phyloP scores from a whole-genome alignment of 257 asterid genomes.

The Solanum ossicruentum region DNA sequence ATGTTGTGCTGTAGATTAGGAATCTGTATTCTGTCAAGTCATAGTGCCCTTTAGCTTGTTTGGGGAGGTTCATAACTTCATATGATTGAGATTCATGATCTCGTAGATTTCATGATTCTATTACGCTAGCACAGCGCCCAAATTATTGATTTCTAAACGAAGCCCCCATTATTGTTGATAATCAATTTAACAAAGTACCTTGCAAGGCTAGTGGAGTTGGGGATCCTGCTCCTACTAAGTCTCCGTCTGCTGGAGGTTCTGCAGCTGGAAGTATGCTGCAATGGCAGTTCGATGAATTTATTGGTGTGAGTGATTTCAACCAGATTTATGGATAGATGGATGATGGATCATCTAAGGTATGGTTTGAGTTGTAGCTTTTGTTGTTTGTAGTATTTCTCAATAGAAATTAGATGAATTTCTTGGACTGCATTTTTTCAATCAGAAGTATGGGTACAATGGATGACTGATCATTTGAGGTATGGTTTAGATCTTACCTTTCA shows the following conservation, averaged over 20 bases:
- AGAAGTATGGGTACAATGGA: not conserved
- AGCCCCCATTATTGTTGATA: conserved; percentile 13
- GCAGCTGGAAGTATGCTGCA: conserved; percentile 41
- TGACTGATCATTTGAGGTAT: not conserved
- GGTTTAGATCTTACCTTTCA: not conserved
- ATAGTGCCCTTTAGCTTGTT: too few species aligned
- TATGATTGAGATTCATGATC: too few species aligned
- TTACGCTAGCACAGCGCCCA: too few species aligned
- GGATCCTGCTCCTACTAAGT: conserved; percentile 21
- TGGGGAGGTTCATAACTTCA: too few species aligned
- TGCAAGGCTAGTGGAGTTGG: conserved; percentile 16
- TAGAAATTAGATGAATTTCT: not conserved
- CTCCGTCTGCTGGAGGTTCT: conserved; percentile 45
- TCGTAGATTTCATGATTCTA: too few species aligned
- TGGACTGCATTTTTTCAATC: not conserved
- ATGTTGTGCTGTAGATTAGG: too few species aligned
- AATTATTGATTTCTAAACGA: conserved; percentile 1
- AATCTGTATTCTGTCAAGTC: too few species aligned
- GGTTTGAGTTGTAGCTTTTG: not conserved
- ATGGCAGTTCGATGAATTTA: conserved; percentile 76
- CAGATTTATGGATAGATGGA: conserved; percentile 42
- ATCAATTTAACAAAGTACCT: conserved; percentile 23
- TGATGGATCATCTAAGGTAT: conserved; percentile 63
- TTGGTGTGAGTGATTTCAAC: conserved; percentile 37
- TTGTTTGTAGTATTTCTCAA: not conserved